Evolutionary conservation across 331 rosid species (phyloP).

Genomic region (Quercus lobata): DNA sequence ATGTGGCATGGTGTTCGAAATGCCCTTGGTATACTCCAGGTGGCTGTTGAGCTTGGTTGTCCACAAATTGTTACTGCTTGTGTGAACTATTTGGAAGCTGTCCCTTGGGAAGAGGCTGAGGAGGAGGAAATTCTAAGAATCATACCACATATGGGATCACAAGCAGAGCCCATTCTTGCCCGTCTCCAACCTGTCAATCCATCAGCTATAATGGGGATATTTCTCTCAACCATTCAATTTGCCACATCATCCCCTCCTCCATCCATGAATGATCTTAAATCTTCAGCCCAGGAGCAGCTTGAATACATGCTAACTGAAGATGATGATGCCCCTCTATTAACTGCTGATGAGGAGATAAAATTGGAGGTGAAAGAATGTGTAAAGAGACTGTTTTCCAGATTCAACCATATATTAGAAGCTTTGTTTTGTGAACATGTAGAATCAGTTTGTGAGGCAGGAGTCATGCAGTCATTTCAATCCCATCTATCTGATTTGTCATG

Average conservation of each 20-base stretch:
- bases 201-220: conserved; percentile 47
- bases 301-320: conserved; percentile 96
- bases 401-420: conserved; percentile 45
- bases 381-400: conserved; percentile 51
- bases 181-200: conserved; percentile 86
- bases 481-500: conserved; percentile 71
- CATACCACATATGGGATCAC: conserved; percentile 68
- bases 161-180: conserved; percentile 73
- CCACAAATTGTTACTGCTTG: conserved; percentile 59
- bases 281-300: conserved; percentile 89
- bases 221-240: conserved; percentile 65
- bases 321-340: conserved; percentile 73
- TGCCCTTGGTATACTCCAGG: conserved; percentile 80
- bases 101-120: conserved; percentile 92
- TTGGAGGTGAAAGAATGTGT: conserved; percentile 65
- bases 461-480: conserved; percentile 43
- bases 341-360: conserved; percentile 59
- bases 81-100: conserved; percentile 86
- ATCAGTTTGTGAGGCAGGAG: conserved; percentile 40
- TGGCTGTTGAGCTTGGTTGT: conserved; percentile 77
- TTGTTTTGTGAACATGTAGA: conserved; percentile 47
- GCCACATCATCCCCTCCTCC: conserved; percentile 74
- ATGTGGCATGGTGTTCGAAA: conserved; percentile 79
- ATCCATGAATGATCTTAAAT: conserved; percentile 62
- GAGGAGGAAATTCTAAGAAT: conserved; percentile 86